Evolutionary conservation across 192 early-diverging fungal species (phyloP).

Genomic region (Phycomyces nitens): DNA sequence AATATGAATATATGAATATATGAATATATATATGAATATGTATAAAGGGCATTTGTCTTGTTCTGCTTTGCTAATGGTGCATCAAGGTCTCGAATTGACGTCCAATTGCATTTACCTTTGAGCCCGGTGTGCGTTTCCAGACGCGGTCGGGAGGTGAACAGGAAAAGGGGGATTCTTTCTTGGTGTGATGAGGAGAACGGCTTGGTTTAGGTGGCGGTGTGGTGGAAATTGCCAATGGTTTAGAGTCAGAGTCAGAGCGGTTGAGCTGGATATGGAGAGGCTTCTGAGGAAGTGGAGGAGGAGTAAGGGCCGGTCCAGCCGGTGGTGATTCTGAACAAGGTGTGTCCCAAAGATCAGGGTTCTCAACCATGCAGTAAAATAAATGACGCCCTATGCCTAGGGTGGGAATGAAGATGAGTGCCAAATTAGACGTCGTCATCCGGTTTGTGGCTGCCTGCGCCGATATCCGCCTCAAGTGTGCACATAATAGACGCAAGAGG

Average conservation of each 20-base stretch:
- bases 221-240: background rate
- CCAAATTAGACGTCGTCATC: slow-evolving; percentile 60
- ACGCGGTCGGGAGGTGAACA: background rate
- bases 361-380: slow-evolving; percentile 49
- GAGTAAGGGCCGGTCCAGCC: slow-evolving; percentile 17
- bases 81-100: slow-evolving; percentile 24
- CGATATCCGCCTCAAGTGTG: slow-evolving; percentile 51
- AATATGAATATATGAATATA: too few relatives aligned
- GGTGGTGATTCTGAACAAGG: background rate
- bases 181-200: slow-evolving; percentile 3
- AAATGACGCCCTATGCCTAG: slow-evolving; percentile 50
- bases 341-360: slow-evolving; percentile 28
- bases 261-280: slow-evolving; percentile 3
- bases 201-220: slow-evolving; percentile 12
- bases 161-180: slow-evolving; percentile 9
- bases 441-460: slow-evolving; percentile 46
- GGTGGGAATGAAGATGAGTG: slow-evolving; percentile 59
- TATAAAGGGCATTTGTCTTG: too few relatives aligned
- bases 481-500: slow-evolving; percentile 46
- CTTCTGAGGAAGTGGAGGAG: slow-evolving; percentile 20
- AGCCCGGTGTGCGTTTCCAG: background rate
- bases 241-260: background rate
- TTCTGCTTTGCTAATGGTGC: background rate
- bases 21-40: too few relatives aligned
- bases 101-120: slow-evolving; percentile 20